Base-by-base conservation (phyloP, 2,329 filamentous ascomycete genomes). In the Metarhizium sp. region DNA sequence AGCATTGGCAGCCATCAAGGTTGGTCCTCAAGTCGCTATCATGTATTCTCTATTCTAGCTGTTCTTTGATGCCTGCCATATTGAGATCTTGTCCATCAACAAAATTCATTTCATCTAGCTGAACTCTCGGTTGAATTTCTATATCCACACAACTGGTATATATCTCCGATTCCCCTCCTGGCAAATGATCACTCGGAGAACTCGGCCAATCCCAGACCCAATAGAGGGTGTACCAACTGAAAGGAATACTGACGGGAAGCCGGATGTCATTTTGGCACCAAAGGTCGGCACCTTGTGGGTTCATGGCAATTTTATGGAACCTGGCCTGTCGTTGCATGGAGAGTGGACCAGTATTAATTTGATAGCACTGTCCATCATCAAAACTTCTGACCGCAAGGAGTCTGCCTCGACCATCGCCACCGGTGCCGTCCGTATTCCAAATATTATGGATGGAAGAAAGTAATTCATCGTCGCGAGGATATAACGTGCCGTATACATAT, bases 131-230 rank as follows among this genome's bases (percentile, higher is more conserved):
- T 13, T 36, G 11, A n/a, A 51, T 40, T 7, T 38, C 18, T 6
- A 51, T 51, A 25, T 51, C 50, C 34, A 51, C 34, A 29, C 50
- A 51, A 42, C 34, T 51, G 7, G 50, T 51, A 30, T 51, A 51
- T 43, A 51, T 29, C 38, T 51, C 50, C 36, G 11, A 6, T n/a
- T 29, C 7, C 10, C 50, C 50, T 14, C 14, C 13, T n/a, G 50
- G 36, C 4, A 30, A 51, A 6, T 42, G 18, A n/a, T 25, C 5
- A 18, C 4, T 32, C 11, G 50, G 50, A 11, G 34, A 6, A 43
- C 10, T 20, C 16, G 50, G 50, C 50, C 50, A 51, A 38, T 43
- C 38, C 50, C 50, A 51, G 18, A 51, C 50, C 50, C 50, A 51
- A 18, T 51, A 51, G 14, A 51, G 36, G 20, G 36, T 51, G n/a